Evolutionary conservation across 208 protist species (phyloP), one percentile per base, ranked within the genome.

Genomic region (Trypanosoma congolense): DNA sequence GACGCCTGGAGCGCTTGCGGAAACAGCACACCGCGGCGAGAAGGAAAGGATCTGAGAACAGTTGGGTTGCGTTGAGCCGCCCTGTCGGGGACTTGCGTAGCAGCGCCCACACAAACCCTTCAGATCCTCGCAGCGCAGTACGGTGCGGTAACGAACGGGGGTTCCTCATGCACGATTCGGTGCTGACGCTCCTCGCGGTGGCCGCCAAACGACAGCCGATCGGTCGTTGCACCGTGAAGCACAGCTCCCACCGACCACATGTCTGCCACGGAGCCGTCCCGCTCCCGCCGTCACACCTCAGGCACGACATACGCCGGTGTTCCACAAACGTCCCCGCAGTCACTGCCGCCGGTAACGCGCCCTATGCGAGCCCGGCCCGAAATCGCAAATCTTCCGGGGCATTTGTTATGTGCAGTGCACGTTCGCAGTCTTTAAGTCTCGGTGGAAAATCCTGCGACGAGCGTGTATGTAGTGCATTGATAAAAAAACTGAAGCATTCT

Each of bases 371-470:
- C 69, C 14, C 75, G 60, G 14, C 82, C 79, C 64, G 87, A 90
- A 56, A 87, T 79, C 18, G 68, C 83, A 19, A 90, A 71, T 50
- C 87, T 90, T 4, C 83, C 36, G 16, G 80, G 49, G 3, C 83
- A 79, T 16, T 57, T 67, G 25, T 64, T 74, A n/a, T 31, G 36
- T 70, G n/a, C 84, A 41, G 0, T 87, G 54, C 19, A 87, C 69
- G 60, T 90, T 90, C 2, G 47, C 74, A 2, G 75, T 65, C 57
- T 90, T 90, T 28, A 87, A 30, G 48, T 87, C 79, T n/a, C 83
- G 66, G 52, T 87, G 79, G 9, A 87, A 66, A 12, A 90, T 77
- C 24, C 72, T 77, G 14, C 53, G 29, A 31, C 76, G 65, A 1
- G 45, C 44, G 50, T 92, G 82, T 38, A 87, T 54, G 58, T 90